These are phyloP conservation scores for Poa annua DNA, from an alignment of 176 grass and related monocot species.

Conservation along the genomic window DNA sequence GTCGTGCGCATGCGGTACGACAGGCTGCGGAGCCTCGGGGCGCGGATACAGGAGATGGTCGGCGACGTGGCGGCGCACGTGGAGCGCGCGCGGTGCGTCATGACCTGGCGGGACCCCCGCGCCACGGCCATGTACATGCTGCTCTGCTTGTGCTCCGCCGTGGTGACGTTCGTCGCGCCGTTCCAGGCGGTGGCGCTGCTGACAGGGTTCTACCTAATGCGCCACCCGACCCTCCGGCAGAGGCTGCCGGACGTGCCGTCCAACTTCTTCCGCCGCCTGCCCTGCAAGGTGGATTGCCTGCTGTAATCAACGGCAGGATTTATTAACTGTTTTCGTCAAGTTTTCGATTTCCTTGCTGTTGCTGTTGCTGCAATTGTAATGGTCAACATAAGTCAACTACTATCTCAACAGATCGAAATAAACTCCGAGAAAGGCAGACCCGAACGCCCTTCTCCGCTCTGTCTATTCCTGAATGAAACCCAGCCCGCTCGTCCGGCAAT, in stretches of 20 bases:
- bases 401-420: background rate
- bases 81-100: constrained; percentile 54
- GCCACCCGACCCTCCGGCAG: constrained; percentile 65
- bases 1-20: constrained; percentile 82
- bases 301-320: constrained; percentile 37
- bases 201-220: constrained; percentile 69
- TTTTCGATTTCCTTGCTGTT: background rate
- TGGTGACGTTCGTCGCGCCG: constrained; percentile 53
- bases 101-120: constrained; percentile 71
- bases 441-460: background rate
- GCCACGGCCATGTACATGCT: constrained; percentile 67
- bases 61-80: constrained; percentile 68
- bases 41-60: constrained; percentile 75
- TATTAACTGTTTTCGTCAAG: background rate
- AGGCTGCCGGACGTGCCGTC: constrained; percentile 56
- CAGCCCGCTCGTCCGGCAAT: constrained; percentile 39
- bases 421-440: no score
- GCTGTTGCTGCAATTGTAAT: background rate
- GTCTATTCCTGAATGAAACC: constrained; percentile 29
- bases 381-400: background rate
- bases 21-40: constrained; percentile 67
- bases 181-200: constrained; percentile 69
- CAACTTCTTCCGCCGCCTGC: constrained; percentile 74
- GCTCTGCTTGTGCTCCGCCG: constrained; percentile 51
- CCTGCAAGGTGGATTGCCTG: constrained; percentile 75